Percentiles rank a stretch among this genome's conserved stretches.
Evolutionary conservation across 768 basidiomycete genomes (phyloP).

Genomic region (Stropharia rugosoannulata): DNA sequence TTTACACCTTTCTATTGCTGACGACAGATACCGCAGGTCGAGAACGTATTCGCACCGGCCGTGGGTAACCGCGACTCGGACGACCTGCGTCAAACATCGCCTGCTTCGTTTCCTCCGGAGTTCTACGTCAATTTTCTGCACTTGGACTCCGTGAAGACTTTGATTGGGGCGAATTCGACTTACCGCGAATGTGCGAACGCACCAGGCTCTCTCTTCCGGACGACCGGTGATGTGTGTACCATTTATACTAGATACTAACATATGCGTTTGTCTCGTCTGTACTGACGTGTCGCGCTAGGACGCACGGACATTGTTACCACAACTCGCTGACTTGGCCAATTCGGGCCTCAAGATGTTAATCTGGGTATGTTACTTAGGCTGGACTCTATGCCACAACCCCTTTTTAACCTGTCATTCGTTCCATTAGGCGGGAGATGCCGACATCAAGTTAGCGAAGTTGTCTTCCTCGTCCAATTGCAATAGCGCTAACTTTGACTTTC

Average conservation of each 20-base stretch:
- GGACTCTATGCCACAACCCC: not conserved
- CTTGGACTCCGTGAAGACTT: conserved; percentile 29
- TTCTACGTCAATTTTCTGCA: conserved; percentile 50
- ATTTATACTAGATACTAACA: not conserved
- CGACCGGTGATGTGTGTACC: conserved; percentile 55
- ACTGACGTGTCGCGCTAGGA: conserved; percentile 31
- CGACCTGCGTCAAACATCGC: conserved; percentile 57
- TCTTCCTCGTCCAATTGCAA: not conserved
- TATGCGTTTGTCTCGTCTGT: not conserved
- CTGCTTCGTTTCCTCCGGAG: conserved; percentile 54
- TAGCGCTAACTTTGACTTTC: not conserved
- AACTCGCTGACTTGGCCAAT: conserved; percentile 46
- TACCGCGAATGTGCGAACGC: conserved; percentile 51
- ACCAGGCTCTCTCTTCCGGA: conserved; percentile 39
- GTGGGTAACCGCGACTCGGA: conserved; percentile 52
- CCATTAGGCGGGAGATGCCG: conserved; percentile 44
- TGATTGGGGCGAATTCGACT: conserved; percentile 51
- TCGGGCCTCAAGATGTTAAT: conserved; percentile 41
- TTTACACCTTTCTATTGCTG: not conserved
- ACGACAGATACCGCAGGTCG: conserved; percentile 25
- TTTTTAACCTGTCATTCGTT: conserved; percentile 15
- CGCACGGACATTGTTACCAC: conserved; percentile 52
- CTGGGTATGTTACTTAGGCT: conserved; percentile 34
- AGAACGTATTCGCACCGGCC: conserved; percentile 49
- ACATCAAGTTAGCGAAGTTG: conserved; percentile 41